Evolutionary conservation across 768 basidiomycete species (phyloP).

Genomic region (Neoboletus subvelutipes): DNA sequence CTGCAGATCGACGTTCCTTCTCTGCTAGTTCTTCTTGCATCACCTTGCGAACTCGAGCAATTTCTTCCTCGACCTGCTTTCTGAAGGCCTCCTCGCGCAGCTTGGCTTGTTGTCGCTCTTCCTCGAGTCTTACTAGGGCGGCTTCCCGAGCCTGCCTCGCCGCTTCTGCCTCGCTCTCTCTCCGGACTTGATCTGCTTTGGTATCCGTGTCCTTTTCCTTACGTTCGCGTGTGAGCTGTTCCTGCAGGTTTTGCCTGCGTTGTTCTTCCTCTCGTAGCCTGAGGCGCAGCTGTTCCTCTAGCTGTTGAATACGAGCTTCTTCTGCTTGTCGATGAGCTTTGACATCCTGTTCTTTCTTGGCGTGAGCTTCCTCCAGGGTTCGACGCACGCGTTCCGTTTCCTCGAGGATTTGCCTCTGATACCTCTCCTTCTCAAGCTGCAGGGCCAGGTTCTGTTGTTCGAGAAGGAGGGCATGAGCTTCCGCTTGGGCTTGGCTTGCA

Average conservation of each 20-base stretch:
- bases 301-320: constrained; percentile 24
- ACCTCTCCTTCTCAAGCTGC: constrained; percentile 26
- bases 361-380: constrained; percentile 25
- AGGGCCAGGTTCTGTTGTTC: constrained; percentile 23
- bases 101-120: constrained; percentile 27
- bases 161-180: constrained; percentile 23
- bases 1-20: constrained; percentile 24
- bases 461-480: constrained; percentile 24
- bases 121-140: constrained; percentile 21
- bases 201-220: constrained; percentile 16
- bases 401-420: constrained; percentile 24
- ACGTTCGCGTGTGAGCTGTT: constrained; percentile 26
- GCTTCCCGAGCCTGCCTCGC: constrained; percentile 20
- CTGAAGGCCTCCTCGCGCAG: constrained; percentile 25
- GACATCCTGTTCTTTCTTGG: constrained; percentile 26
- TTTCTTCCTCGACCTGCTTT: constrained; percentile 29
- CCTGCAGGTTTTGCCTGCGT: constrained; percentile 24
- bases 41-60: constrained; percentile 21
- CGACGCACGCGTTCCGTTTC: constrained; percentile 28
- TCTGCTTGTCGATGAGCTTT: constrained; percentile 20
- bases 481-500: constrained; percentile 26
- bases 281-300: constrained; percentile 30
- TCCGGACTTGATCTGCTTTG: constrained; percentile 18
- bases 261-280: constrained; percentile 31
- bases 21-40: constrained; percentile 24